Conservation (phyloP, 2,329 filamentous ascomycete species). For the Plectosphaerella plurivora region DNA sequence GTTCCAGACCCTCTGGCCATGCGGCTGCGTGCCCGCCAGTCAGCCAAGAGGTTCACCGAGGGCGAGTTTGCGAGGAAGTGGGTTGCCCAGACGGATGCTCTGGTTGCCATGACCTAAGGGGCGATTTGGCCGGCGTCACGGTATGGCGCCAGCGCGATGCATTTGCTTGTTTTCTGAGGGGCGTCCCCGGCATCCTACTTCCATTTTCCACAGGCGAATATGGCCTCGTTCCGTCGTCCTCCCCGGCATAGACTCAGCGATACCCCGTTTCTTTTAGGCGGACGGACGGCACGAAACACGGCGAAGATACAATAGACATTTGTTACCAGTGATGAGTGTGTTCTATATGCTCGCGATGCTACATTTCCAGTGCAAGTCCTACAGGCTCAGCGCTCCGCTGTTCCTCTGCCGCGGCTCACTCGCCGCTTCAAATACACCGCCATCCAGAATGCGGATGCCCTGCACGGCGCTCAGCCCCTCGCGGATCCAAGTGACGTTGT, state of each 20-base stretch:
- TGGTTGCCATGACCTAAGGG: slow-evolving; percentile 49
- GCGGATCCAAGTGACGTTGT: slow-evolving; percentile 67
- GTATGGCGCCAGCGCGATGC: not conserved
- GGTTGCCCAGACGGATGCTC: slow-evolving; percentile 67
- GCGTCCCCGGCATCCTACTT: slow-evolving; percentile 11
- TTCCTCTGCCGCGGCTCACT: slow-evolving; percentile 71
- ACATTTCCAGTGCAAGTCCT: slow-evolving; percentile 7
- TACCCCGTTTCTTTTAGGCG: slow-evolving; percentile 23
- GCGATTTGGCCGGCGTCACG: not conserved
- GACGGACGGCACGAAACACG: not conserved
- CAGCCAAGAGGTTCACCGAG: slow-evolving; percentile 82
- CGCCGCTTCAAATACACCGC: slow-evolving; percentile 73
- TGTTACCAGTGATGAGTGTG: not conserved
- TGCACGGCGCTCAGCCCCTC: slow-evolving; percentile 66
- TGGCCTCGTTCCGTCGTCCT: slow-evolving; percentile 8
- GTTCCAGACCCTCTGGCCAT: slow-evolving; percentile 71
- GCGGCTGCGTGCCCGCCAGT: slow-evolving; percentile 69
- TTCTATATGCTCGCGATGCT: not conserved
- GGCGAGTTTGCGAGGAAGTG: slow-evolving; percentile 78
- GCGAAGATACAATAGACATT: not conserved
- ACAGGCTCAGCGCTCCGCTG: slow-evolving; percentile 57
- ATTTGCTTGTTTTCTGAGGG: not conserved
- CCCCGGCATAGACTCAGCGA: slow-evolving; percentile 27
- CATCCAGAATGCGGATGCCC: slow-evolving; percentile 53
- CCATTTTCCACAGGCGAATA: not conserved